Evolutionary conservation across 257 asterid genomes (phyloP).

Genomic region (Asclepias syriaca): DNA sequence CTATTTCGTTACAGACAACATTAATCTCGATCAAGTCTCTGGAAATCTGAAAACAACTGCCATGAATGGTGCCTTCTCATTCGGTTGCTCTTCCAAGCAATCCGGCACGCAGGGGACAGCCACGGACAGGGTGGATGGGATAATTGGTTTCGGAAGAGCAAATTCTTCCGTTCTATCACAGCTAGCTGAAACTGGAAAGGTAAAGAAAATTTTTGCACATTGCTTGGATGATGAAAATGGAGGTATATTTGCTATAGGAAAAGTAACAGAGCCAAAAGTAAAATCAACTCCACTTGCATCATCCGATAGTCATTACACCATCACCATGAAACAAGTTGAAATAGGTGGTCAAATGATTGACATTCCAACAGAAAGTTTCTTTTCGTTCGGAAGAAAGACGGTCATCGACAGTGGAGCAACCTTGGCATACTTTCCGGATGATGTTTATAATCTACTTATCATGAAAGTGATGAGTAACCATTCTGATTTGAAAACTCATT

Average conservation of each 20-base stretch:
- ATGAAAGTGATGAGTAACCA: slow-evolving; percentile 4
- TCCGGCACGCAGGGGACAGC: slow-evolving; percentile 19
- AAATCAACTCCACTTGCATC: slow-evolving; percentile 3
- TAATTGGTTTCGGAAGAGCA: slow-evolving; percentile 24
- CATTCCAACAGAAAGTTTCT: slow-evolving; percentile 7
- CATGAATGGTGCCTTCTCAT: slow-evolving; percentile 14
- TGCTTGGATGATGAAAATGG: slow-evolving; percentile 20
- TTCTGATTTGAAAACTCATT: neutral
- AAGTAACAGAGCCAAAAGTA: slow-evolving; percentile 17
- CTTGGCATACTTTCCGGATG: slow-evolving; percentile 18
- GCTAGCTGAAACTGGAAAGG: slow-evolving; percentile 8
- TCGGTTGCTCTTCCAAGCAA: slow-evolving; percentile 24
- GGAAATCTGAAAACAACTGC: slow-evolving; percentile 13
- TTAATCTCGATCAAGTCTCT: slow-evolving; percentile 18
- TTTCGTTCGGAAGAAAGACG: slow-evolving; percentile 13
- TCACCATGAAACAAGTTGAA: slow-evolving; percentile 14
- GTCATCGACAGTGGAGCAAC: slow-evolving; percentile 32
- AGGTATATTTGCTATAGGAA: slow-evolving; percentile 28
- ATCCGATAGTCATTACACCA: slow-evolving; percentile 10
- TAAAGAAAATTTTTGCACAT: slow-evolving; percentile 17
- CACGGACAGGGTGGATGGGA: slow-evolving; percentile 24
- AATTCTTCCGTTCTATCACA: slow-evolving; percentile 26
- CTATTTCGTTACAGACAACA: slow-evolving; percentile 16
- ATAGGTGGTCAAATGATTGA: slow-evolving; percentile 13
- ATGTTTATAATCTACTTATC: slow-evolving; percentile 12